phyloP scores from a whole-genome alignment of 768 basidiomycete genomes.

The Termitomyces heimii region DNA sequence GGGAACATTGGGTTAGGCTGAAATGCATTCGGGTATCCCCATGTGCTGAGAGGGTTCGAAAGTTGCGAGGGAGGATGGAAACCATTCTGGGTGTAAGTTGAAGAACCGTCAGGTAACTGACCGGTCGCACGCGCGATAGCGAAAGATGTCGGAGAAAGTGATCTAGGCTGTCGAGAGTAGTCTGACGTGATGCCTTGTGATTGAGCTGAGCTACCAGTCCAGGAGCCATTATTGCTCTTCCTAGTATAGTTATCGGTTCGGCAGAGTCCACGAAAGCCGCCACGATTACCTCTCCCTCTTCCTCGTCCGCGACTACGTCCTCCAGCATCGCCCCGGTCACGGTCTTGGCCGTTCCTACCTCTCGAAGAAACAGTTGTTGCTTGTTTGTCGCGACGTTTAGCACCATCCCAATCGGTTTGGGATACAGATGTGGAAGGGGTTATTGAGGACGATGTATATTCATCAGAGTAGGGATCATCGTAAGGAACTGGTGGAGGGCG shows the following conservation, averaged over 20 bases:
- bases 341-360: constrained; percentile 22
- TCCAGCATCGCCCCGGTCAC: constrained; percentile 33
- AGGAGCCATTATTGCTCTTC: constrained; percentile 10
- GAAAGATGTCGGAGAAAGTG: constrained; percentile 39
- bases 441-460: constrained; percentile 17
- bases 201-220: constrained; percentile 14
- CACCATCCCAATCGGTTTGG: not conserved
- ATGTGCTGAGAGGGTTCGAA: not conserved
- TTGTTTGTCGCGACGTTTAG: constrained; percentile 1
- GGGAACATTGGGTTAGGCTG: constrained; percentile 16
- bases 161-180: constrained; percentile 23
- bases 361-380: not conserved
- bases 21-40: constrained; percentile 14
- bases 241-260: constrained; percentile 7
- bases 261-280: constrained; percentile 22
- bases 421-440: not conserved
- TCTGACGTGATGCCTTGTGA: constrained; percentile 17
- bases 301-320: constrained; percentile 30
- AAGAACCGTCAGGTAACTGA: constrained; percentile 25
- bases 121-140: constrained; percentile 41
- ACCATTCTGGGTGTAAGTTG: constrained; percentile 9
- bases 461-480: constrained; percentile 71
- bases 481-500: constrained; percentile 70
- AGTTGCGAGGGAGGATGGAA: not conserved
- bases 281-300: constrained; percentile 25